Evolutionary conservation across 1,284 basidiomycete genomes (phyloP).

Genomic region (Ustilago bromivora): DNA sequence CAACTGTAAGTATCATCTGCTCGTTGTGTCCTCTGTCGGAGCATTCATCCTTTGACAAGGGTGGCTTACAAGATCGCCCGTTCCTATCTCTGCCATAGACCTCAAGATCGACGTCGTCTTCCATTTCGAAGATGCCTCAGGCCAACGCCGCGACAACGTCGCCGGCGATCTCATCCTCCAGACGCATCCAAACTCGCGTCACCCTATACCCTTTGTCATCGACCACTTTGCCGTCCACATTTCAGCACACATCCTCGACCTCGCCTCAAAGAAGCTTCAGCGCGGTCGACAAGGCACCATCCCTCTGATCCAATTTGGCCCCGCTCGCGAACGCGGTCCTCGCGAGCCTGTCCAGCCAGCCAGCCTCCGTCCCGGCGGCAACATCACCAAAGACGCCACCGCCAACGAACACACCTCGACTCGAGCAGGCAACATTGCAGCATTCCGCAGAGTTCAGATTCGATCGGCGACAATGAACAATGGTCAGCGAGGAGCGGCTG

Average conservation of each 20-base stretch:
- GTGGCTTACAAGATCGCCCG: background rate
- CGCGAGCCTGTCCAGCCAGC: constrained; percentile 33
- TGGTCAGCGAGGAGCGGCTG: constrained; percentile 37
- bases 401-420: constrained; percentile 30
- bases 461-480: constrained; percentile 55
- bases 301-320: constrained; percentile 50
- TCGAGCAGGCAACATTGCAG: constrained; percentile 27
- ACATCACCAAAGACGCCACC: constrained; percentile 20
- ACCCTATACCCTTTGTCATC: constrained; percentile 4
- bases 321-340: constrained; percentile 45
- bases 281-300: constrained; percentile 29
- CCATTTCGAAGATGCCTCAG: constrained; percentile 23
- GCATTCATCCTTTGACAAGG: background rate
- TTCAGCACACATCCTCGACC: constrained; percentile 34
- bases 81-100: background rate
- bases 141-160: constrained; percentile 14
- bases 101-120: constrained; percentile 47
- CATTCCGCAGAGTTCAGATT: constrained; percentile 47
- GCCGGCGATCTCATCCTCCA: constrained; percentile 17
- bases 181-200: background rate
- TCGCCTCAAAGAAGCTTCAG: constrained; percentile 17
- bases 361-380: constrained; percentile 26
- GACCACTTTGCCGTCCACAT: constrained; percentile 36
- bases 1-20: constrained; percentile 28
- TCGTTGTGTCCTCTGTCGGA: no score